Conservation (phyloP, 2,329 filamentous ascomycete genomes). For the Colletotrichum tropicale region DNA sequence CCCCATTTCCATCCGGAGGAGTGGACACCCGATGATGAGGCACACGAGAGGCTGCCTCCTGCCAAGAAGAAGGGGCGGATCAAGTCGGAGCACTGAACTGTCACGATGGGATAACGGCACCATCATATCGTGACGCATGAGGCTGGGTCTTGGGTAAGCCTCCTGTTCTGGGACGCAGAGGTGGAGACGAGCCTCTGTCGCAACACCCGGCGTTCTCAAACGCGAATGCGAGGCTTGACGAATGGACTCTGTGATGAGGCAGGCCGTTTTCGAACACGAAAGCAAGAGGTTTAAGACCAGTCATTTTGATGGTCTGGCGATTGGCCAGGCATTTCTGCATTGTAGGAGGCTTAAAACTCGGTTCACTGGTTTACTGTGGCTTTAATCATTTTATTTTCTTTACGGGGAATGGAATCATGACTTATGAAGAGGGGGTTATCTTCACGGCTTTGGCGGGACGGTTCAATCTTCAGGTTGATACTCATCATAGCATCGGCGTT, state of each 20-base stretch:
- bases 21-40: slow-evolving; percentile 45
- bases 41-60: neutral
- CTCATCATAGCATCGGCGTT: slow-evolving; percentile 22
- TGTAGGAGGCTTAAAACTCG: neutral
- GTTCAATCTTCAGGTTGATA: neutral
- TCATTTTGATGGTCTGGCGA: neutral
- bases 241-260: neutral
- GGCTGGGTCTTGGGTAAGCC: neutral
- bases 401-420: slow-evolving; percentile 7
- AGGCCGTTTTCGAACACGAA: neutral
- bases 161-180: neutral
- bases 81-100: slow-evolving; percentile 3
- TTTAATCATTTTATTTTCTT: neutral
- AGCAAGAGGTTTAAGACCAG: neutral
- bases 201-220: neutral
- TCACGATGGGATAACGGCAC: neutral
- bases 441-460: slow-evolving; percentile 10
- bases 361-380: neutral
- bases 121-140: neutral
- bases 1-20: slow-evolving; percentile 54
- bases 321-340: neutral
- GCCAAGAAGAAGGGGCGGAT: slow-evolving; percentile 14
- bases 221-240: neutral
- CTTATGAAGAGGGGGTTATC: slow-evolving; percentile 5
- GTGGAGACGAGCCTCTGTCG: neutral